Evolutionary conservation across 2,329 filamentous ascomycete species (phyloP).

Genomic region (Aureobasidium sp.): DNA sequence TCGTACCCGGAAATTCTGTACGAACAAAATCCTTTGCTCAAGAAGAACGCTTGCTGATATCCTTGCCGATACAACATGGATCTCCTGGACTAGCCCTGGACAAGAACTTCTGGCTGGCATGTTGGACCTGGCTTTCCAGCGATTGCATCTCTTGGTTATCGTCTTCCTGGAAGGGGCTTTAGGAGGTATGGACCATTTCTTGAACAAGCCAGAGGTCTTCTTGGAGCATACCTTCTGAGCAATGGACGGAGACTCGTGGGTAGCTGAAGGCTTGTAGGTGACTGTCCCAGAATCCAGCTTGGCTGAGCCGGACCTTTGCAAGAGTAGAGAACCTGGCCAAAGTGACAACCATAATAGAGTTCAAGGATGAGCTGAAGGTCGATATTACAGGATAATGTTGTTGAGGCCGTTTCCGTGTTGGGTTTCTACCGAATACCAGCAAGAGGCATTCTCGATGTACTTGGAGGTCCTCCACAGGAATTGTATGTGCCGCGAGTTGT

Average conservation of each 20-base stretch:
- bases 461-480: neutral
- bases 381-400: neutral
- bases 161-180: neutral
- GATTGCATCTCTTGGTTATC: neutral
- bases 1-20: no score
- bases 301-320: neutral
- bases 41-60: no score
- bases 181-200: neutral
- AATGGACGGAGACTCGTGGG: neutral
- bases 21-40: neutral
- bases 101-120: neutral
- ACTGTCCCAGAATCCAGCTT: neutral
- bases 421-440: no score
- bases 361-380: neutral
- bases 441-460: neutral
- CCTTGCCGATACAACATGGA: neutral
- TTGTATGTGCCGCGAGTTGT: neutral
- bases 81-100: neutral
- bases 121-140: neutral
- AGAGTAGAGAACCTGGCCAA: neutral
- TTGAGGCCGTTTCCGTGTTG: neutral
- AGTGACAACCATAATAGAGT: neutral
- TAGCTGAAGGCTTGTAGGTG: neutral
- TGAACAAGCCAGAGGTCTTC: neutral
- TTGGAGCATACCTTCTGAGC: neutral